Conservation (phyloP, 495 filamentous ascomycete genomes). For the Penicillium coprophilum region DNA sequence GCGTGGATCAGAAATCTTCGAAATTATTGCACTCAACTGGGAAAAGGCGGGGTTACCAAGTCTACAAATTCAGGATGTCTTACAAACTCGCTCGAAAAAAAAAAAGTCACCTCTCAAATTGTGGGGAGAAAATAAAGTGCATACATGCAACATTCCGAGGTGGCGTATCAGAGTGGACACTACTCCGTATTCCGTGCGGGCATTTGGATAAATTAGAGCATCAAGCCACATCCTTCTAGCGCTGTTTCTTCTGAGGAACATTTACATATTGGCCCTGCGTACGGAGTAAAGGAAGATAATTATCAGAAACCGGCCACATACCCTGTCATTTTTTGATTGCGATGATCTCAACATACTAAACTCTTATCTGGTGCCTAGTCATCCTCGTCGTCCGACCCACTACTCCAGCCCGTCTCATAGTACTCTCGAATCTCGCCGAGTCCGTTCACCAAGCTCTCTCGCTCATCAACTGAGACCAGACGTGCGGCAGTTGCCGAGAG, state of each 20-base stretch:
- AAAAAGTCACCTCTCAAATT: too few species aligned
- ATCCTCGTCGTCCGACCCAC: conserved; percentile 78
- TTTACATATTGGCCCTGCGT: not conserved
- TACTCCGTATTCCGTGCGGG: too few species aligned
- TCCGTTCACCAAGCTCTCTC: conserved; percentile 79
- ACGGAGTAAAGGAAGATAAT: not conserved
- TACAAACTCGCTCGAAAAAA: not conserved
- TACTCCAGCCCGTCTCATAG: conserved; percentile 88
- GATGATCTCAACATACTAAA: conserved; percentile 6
- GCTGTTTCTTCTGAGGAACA: not conserved
- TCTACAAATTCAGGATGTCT: conserved; percentile 1
- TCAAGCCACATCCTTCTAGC: not conserved
- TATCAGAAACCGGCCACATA: conserved; percentile 1
- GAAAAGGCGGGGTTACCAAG: conserved; percentile 4
- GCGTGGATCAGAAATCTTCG: too few species aligned
- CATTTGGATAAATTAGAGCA: too few species aligned
- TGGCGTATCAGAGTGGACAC: too few species aligned
- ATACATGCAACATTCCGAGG: too few species aligned
- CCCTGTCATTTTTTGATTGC: conserved; percentile 6
- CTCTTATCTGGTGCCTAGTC: conserved; percentile 45
- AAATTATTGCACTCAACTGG: too few species aligned
- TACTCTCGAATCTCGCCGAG: conserved; percentile 81
- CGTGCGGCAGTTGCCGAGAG: conserved; percentile 60
- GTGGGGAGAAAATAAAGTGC: too few species aligned
- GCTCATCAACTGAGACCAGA: conserved; percentile 68